Evolutionary conservation across 148 eudicot genomes (phyloP), one percentile per base, ranked within the genome.

Genomic region (Fagopyrum esculentum): DNA sequence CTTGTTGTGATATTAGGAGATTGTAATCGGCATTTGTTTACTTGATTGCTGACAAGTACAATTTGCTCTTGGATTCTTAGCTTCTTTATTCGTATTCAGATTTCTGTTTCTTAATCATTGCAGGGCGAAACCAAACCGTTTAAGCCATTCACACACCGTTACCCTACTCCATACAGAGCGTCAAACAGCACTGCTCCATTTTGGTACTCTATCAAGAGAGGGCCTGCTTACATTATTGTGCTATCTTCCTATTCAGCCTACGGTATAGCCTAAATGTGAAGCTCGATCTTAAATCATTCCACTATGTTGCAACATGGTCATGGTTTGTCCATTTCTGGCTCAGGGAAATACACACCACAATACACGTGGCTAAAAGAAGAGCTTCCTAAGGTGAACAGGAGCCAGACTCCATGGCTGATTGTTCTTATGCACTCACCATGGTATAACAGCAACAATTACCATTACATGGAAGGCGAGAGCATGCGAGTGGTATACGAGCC

Each of bases 41-140:
- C 6, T 57, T 57, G 40, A 50, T 8, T 50, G 54, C 13, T 50
- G 54, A 50, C 13, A 50, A 50, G 40, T 60, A 56, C 2, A 56
- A n/a, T 16, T 56, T 17, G 64, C 30, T 59, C 35, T 7, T 59
- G 30, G 64, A 59, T 59, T 19, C 64, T 59, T 22, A 22, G 26
- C 26, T 22, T 22, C 26, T 22, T 19, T 12, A 59, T 19, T 59
- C 7, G 6, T 4, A 22, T 16, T 2, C 26, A 19, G 35, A 19
- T 0, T 4, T 66, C 9, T 9, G 46, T 15, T 66, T 66, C 6
- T 40, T 13, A 43, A 66, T 35, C 17, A 6, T 43, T 66, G 45
- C 83, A 87, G 90, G 86, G 85, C 46, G 90, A 85, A 80, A 80
- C 74, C 2, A 59, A 48, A 49, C 86, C 90, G 40, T 87, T 83